A percentile compares a stretch with the other conserved stretches of the same genome.
phyloP scores from a whole-genome alignment of 2,329 filamentous ascomycete species.

The Microsporum canis region DNA sequence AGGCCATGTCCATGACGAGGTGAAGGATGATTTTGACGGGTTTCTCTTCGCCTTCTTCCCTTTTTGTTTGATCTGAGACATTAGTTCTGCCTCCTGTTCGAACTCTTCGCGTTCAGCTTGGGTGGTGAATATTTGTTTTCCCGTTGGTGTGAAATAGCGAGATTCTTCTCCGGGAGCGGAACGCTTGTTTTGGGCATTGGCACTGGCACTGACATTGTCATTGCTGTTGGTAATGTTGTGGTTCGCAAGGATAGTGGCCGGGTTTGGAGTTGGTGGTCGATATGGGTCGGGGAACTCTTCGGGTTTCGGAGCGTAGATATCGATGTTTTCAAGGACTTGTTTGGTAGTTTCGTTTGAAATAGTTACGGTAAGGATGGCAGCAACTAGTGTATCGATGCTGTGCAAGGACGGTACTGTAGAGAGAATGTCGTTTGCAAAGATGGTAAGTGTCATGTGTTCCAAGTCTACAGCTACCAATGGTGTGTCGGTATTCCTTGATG shows the following conservation, averaged over 20 bases:
- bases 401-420: conserved; percentile 37
- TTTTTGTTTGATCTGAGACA: conserved; percentile 23
- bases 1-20: neutral
- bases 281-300: conserved; percentile 9
- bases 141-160: conserved; percentile 17
- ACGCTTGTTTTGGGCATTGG: neutral
- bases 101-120: conserved; percentile 34
- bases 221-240: conserved; percentile 8
- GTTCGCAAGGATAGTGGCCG: neutral
- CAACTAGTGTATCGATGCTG: conserved; percentile 38
- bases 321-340: conserved; percentile 29
- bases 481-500: conserved; percentile 23
- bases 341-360: conserved; percentile 34
- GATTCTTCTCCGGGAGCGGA: conserved; percentile 10
- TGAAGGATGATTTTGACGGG: conserved; percentile 4
- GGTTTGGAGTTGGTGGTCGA: conserved; percentile 9
- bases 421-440: conserved; percentile 32
- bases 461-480: conserved; percentile 36
- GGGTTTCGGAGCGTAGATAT: conserved; percentile 18
- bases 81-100: conserved; percentile 27
- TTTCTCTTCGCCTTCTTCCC: neutral
- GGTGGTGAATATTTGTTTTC: conserved; percentile 24
- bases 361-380: conserved; percentile 36
- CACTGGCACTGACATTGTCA: conserved; percentile 3
- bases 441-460: conserved; percentile 29